Evolutionary conservation across 306 rosid genomes (phyloP).

Genomic region (Rosa persica): DNA sequence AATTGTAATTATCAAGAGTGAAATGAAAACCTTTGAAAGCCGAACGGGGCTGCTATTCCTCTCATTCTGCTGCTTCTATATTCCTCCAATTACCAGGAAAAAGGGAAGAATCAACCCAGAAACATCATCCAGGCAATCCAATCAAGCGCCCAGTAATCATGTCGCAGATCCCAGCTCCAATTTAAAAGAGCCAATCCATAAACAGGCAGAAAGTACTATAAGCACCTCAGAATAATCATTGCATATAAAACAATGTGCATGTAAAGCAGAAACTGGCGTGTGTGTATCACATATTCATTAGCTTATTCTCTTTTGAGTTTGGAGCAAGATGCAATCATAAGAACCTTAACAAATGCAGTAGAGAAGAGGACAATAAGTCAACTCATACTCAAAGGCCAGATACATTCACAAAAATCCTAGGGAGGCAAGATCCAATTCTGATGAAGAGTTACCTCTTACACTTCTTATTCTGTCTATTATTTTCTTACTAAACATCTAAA

Average conservation of each 20-base stretch:
- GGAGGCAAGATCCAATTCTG: neutral
- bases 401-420: neutral
- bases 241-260: neutral
- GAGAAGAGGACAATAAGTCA: neutral
- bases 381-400: neutral
- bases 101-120: constrained; percentile 63
- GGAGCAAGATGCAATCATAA: constrained; percentile 2
- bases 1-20: constrained; percentile 19
- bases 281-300: neutral
- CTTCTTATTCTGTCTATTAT: neutral
- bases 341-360: neutral
- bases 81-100: constrained; percentile 87
- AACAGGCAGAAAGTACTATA: constrained; percentile 72
- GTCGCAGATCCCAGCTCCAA: constrained; percentile 99
- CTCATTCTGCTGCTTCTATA: constrained; percentile 81
- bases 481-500: neutral
- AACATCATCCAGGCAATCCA: constrained; percentile 76
- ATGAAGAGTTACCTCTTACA: neutral
- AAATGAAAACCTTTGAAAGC: constrained; percentile 82
- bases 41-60: constrained; percentile 78
- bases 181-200: constrained; percentile 80
- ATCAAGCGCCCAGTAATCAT: constrained; percentile 61
- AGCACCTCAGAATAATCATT: constrained; percentile 43
- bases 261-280: neutral
- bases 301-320: neutral